A percentile compares a stretch with the other conserved stretches of the same genome.
Evolutionary conservation across 805 yeast species (phyloP).

Genomic region (Clavispora phyllophila): DNA sequence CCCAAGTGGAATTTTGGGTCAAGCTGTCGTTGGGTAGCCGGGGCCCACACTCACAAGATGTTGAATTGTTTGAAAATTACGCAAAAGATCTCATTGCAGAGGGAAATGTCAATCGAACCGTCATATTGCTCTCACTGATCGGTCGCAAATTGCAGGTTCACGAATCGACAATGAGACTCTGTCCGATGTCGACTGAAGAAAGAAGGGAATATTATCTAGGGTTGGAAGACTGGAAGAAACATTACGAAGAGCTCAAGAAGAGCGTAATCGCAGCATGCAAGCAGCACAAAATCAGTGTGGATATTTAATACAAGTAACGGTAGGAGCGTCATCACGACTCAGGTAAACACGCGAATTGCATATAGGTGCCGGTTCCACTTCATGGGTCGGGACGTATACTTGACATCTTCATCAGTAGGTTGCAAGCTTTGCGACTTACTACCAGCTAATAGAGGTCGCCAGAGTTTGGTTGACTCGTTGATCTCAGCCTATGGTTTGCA

Average conservation of each 20-base stretch:
- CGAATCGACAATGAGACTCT: conserved; percentile 6
- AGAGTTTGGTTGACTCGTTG: conserved; percentile 38
- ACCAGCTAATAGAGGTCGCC: conserved; percentile 53
- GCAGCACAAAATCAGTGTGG: neutral
- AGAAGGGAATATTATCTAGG: conserved; percentile 6
- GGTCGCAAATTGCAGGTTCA: conserved; percentile 3
- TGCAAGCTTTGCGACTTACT: conserved; percentile 33
- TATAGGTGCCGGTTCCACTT: conserved; percentile 1
- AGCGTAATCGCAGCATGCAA: neutral
- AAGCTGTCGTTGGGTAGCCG: conserved; percentile 6
- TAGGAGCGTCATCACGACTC: conserved; percentile 2
- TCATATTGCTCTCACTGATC: conserved; percentile 5
- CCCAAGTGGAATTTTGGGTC: conserved; percentile 11
- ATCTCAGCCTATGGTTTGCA: conserved; percentile 38
- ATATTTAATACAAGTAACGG: neutral
- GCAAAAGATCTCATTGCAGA: conserved; percentile 1
- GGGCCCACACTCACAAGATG: conserved; percentile 16
- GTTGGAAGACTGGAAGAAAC: conserved; percentile 18
- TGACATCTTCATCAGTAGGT: conserved; percentile 17
- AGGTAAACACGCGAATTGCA: conserved; percentile 5
- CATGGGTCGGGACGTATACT: conserved; percentile 15
- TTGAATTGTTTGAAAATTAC: conserved; percentile 6
- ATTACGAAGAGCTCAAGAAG: conserved; percentile 2
- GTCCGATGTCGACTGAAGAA: neutral
- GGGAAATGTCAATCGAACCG: conserved; percentile 4